Evolutionary conservation across 306 rosid genomes (phyloP).

Genomic region (Rosa persica): DNA sequence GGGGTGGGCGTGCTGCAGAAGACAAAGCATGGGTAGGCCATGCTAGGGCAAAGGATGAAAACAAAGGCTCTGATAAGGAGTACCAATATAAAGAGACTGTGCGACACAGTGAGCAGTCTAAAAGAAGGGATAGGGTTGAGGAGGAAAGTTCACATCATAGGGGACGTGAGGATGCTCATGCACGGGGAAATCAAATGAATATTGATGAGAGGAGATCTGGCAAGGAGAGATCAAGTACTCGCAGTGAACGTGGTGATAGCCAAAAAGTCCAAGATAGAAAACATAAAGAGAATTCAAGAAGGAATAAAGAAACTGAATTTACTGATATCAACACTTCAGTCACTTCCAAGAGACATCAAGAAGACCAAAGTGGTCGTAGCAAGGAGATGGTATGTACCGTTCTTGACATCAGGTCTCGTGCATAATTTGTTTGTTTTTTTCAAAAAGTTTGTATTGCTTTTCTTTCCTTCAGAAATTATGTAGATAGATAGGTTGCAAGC

Average conservation of each 20-base stretch:
- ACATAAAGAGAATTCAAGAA: slow-evolving; percentile 69
- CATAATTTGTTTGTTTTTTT: slow-evolving; percentile 12
- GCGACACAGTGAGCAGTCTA: slow-evolving; percentile 68
- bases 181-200: slow-evolving; percentile 60
- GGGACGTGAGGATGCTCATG: slow-evolving; percentile 68
- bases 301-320: slow-evolving; percentile 67
- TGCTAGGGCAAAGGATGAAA: slow-evolving; percentile 68
- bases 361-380: slow-evolving; percentile 60
- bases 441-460: neutral
- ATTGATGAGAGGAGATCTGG: slow-evolving; percentile 75
- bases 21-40: slow-evolving; percentile 82
- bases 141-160: slow-evolving; percentile 65
- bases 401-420: slow-evolving; percentile 32
- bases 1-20: slow-evolving; percentile 73
- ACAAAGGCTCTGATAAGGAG: slow-evolving; percentile 72
- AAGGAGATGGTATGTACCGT: slow-evolving; percentile 76
- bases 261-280: slow-evolving; percentile 66
- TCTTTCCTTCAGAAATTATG: neutral
- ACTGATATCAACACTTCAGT: slow-evolving; percentile 47
- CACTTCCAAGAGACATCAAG: slow-evolving; percentile 69
- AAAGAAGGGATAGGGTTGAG: slow-evolving; percentile 74
- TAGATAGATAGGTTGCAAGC: slow-evolving; percentile 23
- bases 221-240: slow-evolving; percentile 75
- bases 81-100: slow-evolving; percentile 58
- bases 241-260: slow-evolving; percentile 69